phyloP scores from a whole-genome alignment of 805 yeast species.

The Cyberlindnera euphorbiiphila region DNA sequence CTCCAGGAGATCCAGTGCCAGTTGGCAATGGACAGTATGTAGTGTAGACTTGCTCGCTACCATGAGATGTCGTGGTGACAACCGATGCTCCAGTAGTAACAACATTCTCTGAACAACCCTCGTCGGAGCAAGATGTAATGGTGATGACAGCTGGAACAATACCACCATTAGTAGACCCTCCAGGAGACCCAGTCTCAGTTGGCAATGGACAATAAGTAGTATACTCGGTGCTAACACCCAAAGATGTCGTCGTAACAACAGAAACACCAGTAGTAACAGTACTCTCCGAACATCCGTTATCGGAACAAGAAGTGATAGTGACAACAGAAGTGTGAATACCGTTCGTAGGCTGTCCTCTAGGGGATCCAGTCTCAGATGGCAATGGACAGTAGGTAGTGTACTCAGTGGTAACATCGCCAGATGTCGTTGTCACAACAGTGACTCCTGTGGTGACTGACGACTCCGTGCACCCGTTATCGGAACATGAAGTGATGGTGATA shows the following conservation, averaged over 20 bases:
- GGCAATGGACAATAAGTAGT: constrained; percentile 1
- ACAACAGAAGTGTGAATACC: background rate
- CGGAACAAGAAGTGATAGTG: background rate
- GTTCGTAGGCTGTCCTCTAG: too few species aligned
- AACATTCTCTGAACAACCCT: too few species aligned
- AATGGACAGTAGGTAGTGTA: constrained; percentile 16
- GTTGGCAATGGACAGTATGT: too few species aligned
- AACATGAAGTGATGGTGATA: constrained; percentile 35
- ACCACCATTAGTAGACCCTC: too few species aligned
- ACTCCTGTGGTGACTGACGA: constrained; percentile 32
- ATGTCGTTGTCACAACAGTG: constrained; percentile 33
- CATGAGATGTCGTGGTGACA: too few species aligned
- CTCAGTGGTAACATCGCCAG: constrained; percentile 24
- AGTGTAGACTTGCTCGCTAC: too few species aligned
- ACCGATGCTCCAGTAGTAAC: too few species aligned
- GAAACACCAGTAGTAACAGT: constrained; percentile 6
- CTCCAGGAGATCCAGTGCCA: too few species aligned
- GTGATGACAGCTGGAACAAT: too few species aligned
- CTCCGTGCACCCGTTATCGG: constrained; percentile 30
- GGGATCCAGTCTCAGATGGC: constrained; percentile 4
- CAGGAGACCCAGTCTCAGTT: constrained; percentile 1
- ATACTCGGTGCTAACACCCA: background rate
- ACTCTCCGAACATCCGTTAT: constrained; percentile 5
- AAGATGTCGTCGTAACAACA: background rate
- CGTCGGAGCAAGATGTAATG: too few species aligned